Percentiles rank a stretch among this genome's conserved stretches.
These are phyloP conservation scores for Mitragyna speciosa DNA, from an alignment of 257 asterid species.

Conservation along the genomic window DNA sequence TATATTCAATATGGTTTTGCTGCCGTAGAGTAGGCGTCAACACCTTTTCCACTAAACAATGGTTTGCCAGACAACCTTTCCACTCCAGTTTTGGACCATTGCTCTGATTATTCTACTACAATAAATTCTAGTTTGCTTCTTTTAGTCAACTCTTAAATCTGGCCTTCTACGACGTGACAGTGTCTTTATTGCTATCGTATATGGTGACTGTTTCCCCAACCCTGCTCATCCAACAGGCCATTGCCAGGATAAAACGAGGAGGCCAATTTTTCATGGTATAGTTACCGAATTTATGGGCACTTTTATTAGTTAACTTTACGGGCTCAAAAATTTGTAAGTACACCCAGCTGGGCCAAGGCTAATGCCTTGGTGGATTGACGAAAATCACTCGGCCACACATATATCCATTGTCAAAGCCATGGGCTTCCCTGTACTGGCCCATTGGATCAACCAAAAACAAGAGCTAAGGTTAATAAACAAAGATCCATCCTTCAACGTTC, in stretches of 20 bases:
- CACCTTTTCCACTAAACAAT: neutral
- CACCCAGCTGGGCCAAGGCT: too few relatives aligned
- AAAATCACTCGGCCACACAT: too few relatives aligned
- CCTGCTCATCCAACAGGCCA: neutral
- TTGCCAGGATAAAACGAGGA: too few relatives aligned
- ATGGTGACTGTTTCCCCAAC: neutral
- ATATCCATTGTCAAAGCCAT: too few relatives aligned
- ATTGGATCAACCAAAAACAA: neutral
- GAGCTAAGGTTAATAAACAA: too few relatives aligned
- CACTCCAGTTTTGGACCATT: neutral
- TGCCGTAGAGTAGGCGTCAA: conserved; percentile 2
- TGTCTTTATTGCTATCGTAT: neutral
- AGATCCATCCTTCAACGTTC: too few relatives aligned
- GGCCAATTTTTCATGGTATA: too few relatives aligned
- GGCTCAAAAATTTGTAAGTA: too few relatives aligned
- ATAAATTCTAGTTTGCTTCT: too few relatives aligned
- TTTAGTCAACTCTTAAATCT: neutral
- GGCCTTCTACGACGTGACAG: conserved; percentile 5
- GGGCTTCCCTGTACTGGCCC: neutral
- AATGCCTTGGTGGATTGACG: too few relatives aligned
- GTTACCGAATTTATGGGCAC: too few relatives aligned
- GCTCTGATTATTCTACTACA: neutral
- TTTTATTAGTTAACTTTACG: too few relatives aligned
- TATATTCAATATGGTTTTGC: neutral
- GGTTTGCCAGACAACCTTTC: neutral